phyloP scores from a whole-genome alignment of 2,329 filamentous ascomycete genomes.

The Claviceps quebecensis region DNA sequence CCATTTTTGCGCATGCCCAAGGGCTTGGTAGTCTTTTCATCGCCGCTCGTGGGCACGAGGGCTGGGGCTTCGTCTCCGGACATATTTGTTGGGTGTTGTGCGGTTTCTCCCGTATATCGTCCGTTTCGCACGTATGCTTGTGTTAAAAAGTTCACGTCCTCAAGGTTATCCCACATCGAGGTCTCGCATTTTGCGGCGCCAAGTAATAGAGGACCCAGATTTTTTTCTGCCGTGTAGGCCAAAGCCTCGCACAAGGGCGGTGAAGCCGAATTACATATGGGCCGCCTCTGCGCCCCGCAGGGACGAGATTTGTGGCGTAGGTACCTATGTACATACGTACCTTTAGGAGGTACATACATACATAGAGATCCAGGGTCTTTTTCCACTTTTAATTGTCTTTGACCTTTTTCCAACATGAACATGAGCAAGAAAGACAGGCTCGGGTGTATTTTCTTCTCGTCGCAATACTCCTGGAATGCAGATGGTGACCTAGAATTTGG shows the following conservation, averaged over 20 bases:
- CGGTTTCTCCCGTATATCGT: background rate
- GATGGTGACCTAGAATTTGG: no score
- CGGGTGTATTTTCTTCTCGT: no score
- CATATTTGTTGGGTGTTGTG: background rate
- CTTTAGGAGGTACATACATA: no score
- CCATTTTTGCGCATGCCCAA: conserved; percentile 74
- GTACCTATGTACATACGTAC: no score
- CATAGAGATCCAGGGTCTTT: conserved; percentile 2
- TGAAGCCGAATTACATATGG: background rate
- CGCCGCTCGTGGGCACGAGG: conserved; percentile 7
- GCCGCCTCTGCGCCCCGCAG: no score
- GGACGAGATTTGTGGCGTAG: background rate
- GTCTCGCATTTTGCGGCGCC: background rate
- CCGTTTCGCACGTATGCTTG: background rate
- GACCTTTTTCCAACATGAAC: no score
- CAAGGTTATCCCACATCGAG: background rate
- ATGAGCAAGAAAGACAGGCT: no score
- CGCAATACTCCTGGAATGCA: no score
- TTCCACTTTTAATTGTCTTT: background rate
- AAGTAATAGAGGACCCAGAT: background rate
- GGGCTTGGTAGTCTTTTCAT: conserved; percentile 23
- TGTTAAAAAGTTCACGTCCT: background rate
- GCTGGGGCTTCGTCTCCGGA: conserved; percentile 1
- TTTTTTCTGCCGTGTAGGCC: conserved; percentile 3
- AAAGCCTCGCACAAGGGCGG: background rate